Percentiles rank a stretch among this genome's conserved stretches.
phyloP scores from a whole-genome alignment of 768 basidiomycete genomes.

The Sistotremastrum suecicum region DNA sequence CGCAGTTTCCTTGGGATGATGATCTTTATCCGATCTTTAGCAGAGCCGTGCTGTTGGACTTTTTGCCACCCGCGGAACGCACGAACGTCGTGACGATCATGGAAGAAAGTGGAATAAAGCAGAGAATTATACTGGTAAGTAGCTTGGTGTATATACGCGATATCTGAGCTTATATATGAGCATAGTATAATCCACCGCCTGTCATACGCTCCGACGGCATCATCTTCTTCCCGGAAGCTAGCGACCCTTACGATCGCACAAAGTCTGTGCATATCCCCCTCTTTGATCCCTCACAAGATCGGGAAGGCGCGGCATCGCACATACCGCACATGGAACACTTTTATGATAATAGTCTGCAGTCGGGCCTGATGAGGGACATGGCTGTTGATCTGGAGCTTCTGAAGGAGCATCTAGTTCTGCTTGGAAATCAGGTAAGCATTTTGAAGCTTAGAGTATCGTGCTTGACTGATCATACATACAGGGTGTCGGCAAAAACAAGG shows the following conservation, averaged over 20 bases:
- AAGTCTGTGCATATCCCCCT: slow-evolving; percentile 27
- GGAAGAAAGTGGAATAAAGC: slow-evolving; percentile 33
- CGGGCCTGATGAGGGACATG: slow-evolving; percentile 50
- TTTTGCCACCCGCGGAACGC: slow-evolving; percentile 44
- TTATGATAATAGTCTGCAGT: slow-evolving; percentile 57
- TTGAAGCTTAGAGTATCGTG: neutral
- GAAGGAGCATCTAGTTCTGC: slow-evolving; percentile 47
- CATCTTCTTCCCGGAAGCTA: slow-evolving; percentile 30
- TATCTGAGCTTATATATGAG: slow-evolving; percentile 2
- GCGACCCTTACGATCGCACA: slow-evolving; percentile 18
- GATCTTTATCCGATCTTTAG: slow-evolving; percentile 34
- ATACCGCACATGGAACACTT: slow-evolving; percentile 59
- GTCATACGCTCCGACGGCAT: slow-evolving; percentile 23
- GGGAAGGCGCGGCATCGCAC: slow-evolving; percentile 39
- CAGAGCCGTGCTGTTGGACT: slow-evolving; percentile 40
- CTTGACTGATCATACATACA: slow-evolving; percentile 9
- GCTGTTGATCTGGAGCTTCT: slow-evolving; percentile 48
- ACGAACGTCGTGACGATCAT: slow-evolving; percentile 38
- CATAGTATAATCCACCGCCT: slow-evolving; percentile 37
- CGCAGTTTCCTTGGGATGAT: slow-evolving; percentile 28
- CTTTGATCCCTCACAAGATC: slow-evolving; percentile 36
- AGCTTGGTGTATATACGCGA: neutral
- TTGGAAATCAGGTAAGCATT: slow-evolving; percentile 46
- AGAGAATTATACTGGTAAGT: slow-evolving; percentile 28
- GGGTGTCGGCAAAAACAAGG: slow-evolving; percentile 63